phyloP scores from a whole-genome alignment of 139 green algal species.

The Coccomyxa sp. region DNA sequence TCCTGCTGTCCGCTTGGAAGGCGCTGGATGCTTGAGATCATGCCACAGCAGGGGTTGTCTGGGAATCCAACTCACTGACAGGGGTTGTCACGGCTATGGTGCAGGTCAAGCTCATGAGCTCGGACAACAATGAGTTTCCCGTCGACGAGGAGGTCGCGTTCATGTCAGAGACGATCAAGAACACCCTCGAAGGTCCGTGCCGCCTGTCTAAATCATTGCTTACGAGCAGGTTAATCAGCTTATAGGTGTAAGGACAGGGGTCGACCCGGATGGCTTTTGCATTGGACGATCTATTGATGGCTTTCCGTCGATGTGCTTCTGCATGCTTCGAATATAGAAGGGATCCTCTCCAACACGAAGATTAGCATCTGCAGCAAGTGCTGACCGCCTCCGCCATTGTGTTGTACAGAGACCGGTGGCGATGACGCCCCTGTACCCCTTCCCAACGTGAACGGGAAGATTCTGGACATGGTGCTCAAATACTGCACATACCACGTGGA shows the following conservation, averaged over 20 bases:
- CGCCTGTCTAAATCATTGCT: not conserved
- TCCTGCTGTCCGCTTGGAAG: no score
- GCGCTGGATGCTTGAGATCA: no score
- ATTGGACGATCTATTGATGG: no score
- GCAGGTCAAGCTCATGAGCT: slow-evolving; percentile 58
- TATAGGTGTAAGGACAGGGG: no score
- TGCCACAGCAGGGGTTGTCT: no score
- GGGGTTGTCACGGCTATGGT: not conserved
- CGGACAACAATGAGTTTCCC: slow-evolving; percentile 65
- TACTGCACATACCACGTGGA: slow-evolving; percentile 96
- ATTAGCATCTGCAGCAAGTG: no score
- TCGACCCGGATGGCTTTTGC: no score
- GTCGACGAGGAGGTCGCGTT: slow-evolving; percentile 70
- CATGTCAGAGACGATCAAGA: slow-evolving; percentile 73
- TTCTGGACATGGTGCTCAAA: slow-evolving; percentile 79
- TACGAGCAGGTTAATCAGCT: no score
- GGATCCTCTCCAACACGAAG: no score
- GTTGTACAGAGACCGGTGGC: slow-evolving; percentile 52
- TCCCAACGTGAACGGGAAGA: slow-evolving; percentile 76
- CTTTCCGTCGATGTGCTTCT: no score
- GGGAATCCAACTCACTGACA: not conserved
- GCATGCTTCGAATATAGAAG: no score
- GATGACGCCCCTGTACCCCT: slow-evolving; percentile 67
- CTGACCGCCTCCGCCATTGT: no score
- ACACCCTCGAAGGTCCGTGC: slow-evolving; percentile 73